These are phyloP conservation scores for Metarhizium album DNA, from an alignment of 2,329 filamentous ascomycete genomes.

Conservation along the genomic window DNA sequence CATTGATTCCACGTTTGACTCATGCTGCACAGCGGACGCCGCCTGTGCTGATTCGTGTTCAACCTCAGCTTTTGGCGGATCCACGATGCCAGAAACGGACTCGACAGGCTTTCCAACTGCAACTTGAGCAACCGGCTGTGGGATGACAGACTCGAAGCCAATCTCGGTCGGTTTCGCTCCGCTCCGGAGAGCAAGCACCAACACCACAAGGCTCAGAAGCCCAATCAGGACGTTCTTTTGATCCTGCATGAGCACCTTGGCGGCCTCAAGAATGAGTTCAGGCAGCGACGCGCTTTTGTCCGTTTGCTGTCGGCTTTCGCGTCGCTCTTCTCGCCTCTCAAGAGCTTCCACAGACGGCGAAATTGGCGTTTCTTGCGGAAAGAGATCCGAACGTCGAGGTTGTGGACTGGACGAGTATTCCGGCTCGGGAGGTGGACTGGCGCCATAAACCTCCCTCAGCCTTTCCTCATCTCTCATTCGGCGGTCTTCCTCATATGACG, in stretches of 20 bases:
- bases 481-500: slow-evolving; percentile 20
- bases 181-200: slow-evolving; percentile 35
- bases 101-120: background rate
- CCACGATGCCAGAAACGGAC: background rate
- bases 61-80: background rate
- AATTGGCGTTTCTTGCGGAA: slow-evolving; percentile 8
- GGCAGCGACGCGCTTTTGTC: slow-evolving; percentile 38
- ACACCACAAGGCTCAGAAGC: slow-evolving; percentile 40
- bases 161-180: slow-evolving; percentile 11
- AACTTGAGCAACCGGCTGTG: background rate
- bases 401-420: slow-evolving; percentile 6
- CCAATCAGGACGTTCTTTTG: slow-evolving; percentile 49
- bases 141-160: background rate
- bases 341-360: slow-evolving; percentile 15
- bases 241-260: slow-evolving; percentile 43
- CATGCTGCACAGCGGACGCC: background rate
- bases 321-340: slow-evolving; percentile 21
- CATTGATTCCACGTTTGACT: slow-evolving; percentile 17
- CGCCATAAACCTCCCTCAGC: slow-evolving; percentile 43
- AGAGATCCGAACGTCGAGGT: slow-evolving; percentile 7
- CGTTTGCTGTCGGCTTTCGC: slow-evolving; percentile 16
- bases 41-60: background rate
- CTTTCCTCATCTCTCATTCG: slow-evolving; percentile 37
- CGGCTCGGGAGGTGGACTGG: slow-evolving; percentile 14
- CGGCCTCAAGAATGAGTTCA: slow-evolving; percentile 43